These are phyloP conservation scores for Cucurbitaria berberidis DNA, from an alignment of 2,329 filamentous ascomycete genomes.

Conservation along the genomic window DNA sequence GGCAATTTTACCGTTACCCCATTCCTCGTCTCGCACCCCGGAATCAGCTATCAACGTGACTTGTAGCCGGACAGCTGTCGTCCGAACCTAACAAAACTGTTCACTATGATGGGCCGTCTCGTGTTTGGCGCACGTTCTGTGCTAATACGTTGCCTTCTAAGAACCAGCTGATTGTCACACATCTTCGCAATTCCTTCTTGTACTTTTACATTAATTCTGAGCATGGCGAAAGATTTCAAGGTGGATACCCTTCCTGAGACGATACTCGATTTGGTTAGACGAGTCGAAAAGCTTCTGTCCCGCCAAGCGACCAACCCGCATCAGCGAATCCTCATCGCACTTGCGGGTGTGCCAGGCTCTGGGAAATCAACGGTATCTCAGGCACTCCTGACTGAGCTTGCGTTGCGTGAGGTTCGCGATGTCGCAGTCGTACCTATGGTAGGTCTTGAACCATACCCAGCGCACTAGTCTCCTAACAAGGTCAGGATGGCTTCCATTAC, in stretches of 20 bases:
- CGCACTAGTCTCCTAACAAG: neutral
- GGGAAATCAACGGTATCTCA: constrained; percentile 36
- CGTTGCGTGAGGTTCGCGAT: constrained; percentile 20
- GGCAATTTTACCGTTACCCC: constrained; percentile 6
- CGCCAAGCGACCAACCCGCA: constrained; percentile 25
- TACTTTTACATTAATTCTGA: neutral
- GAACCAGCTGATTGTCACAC: neutral
- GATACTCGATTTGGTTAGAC: constrained; percentile 29
- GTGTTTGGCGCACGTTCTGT: neutral
- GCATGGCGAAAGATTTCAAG: constrained; percentile 16
- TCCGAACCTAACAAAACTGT: constrained; percentile 23
- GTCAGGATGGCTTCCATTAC: neutral
- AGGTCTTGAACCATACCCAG: neutral
- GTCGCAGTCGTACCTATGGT: constrained; percentile 20
- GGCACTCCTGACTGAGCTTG: constrained; percentile 28
- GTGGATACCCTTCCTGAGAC: constrained; percentile 12
- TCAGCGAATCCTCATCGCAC: constrained; percentile 31
- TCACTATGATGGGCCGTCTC: constrained; percentile 1
- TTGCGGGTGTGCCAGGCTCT: constrained; percentile 37
- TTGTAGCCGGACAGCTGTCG: constrained; percentile 24
- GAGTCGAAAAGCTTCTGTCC: constrained; percentile 22
- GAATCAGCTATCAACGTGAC: constrained; percentile 11
- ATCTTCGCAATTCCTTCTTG: neutral
- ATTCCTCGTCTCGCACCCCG: constrained; percentile 5
- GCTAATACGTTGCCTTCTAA: neutral